These are phyloP conservation scores for Scheffersomyces ergatensis DNA, from an alignment of 805 yeast species.

Conservation along the genomic window DNA sequence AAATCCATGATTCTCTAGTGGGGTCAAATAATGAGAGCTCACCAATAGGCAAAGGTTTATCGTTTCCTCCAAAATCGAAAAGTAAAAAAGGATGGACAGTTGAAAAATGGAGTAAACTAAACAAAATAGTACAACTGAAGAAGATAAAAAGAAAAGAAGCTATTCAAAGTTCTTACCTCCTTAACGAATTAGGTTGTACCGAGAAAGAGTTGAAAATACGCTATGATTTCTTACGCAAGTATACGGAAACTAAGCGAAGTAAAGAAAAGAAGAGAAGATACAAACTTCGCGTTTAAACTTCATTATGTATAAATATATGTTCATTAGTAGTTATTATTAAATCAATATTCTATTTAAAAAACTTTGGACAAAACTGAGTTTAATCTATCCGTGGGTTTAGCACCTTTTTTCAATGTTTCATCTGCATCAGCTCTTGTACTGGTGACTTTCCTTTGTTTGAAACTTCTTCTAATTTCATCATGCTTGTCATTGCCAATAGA, in stretches of 20 bases:
- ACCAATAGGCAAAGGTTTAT: too few relatives aligned
- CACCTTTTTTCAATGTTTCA: constrained; percentile 38
- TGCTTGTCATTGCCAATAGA: constrained; percentile 22
- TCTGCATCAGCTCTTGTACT: constrained; percentile 67
- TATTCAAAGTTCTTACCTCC: constrained; percentile 23
- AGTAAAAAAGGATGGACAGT: constrained; percentile 20
- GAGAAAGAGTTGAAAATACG: constrained; percentile 30
- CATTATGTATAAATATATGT: neutral
- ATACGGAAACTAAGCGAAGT: constrained; percentile 3
- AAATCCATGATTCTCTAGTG: too few relatives aligned
- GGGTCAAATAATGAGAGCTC: too few relatives aligned
- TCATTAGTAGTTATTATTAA: neutral
- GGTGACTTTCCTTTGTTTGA: constrained; percentile 67
- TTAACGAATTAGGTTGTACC: constrained; percentile 23
- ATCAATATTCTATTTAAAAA: constrained; percentile 36
- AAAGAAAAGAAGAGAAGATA: too few relatives aligned
- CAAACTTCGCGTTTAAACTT: too few relatives aligned
- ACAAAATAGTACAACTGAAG: constrained; percentile 24
- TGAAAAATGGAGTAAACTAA: constrained; percentile 31
- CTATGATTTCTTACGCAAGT: constrained; percentile 21
- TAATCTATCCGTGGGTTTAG: constrained; percentile 39
- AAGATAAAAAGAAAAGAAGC: constrained; percentile 24
- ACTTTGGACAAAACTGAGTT: constrained; percentile 52
- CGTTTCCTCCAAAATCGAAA: too few relatives aligned
- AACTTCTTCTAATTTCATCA: constrained; percentile 50